phyloP scores from a whole-genome alignment of 1,139 yeast species.

The Candida mesenterica region DNA sequence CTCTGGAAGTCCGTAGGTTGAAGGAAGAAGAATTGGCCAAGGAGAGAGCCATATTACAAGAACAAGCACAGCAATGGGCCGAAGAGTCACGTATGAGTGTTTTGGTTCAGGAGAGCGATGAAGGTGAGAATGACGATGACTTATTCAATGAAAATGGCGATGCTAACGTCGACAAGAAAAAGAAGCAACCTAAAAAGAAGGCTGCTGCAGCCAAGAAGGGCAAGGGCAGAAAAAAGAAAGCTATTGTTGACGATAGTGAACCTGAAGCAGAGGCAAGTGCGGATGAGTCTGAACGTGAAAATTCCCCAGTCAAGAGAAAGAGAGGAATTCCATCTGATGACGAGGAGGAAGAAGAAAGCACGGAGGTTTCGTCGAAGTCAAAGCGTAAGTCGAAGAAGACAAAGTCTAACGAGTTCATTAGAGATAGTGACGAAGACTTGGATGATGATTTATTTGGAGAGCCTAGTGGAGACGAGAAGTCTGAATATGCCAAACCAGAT shows the following conservation, averaged over 20 bases:
- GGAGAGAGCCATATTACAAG: conserved; percentile 71
- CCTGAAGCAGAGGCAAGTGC: conserved; percentile 17
- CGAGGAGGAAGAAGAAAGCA: conserved; percentile 18
- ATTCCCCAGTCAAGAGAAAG: conserved; percentile 3
- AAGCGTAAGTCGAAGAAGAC: conserved; percentile 27
- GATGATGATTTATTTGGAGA: conserved; percentile 23
- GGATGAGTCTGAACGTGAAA: conserved; percentile 3
- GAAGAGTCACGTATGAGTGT: conserved; percentile 47
- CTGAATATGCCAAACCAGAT: conserved; percentile 15
- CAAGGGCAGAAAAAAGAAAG: conserved; percentile 21
- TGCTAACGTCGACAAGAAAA: conserved; percentile 19
- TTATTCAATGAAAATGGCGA: conserved; percentile 29
- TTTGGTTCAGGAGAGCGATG: conserved; percentile 35
- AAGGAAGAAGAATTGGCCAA: conserved; percentile 56
- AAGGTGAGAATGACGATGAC: conserved; percentile 33
- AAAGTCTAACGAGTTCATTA: conserved; percentile 48
- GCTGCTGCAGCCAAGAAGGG: conserved; percentile 3
- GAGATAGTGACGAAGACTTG: conserved; percentile 54
- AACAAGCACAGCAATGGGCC: conserved; percentile 82
- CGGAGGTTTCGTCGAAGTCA: conserved; percentile 12
- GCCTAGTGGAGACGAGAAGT: conserved; percentile 15
- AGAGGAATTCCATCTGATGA: conserved; percentile 12
- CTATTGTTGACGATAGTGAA: conserved; percentile 14
- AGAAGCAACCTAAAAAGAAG: conserved; percentile 18
- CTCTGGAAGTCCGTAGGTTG: conserved; percentile 40